Conservation (phyloP, 2,329 filamentous ascomycete species). For the Botrytis byssoidea region DNA sequence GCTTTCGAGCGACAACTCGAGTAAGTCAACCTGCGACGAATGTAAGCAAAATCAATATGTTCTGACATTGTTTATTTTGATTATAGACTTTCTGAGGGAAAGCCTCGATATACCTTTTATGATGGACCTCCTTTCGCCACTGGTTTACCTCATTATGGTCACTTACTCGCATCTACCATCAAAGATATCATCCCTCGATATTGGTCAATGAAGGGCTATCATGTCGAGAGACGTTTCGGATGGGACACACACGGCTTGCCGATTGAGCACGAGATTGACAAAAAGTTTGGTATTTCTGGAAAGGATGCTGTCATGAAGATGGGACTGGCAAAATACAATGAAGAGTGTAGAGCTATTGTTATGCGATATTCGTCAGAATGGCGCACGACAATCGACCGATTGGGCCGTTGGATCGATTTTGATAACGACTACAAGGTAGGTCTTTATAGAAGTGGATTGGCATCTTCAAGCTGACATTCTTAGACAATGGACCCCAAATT, state of each 20-base stretch:
- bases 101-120: constrained; percentile 90
- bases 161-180: constrained; percentile 83
- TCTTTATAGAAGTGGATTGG: neutral
- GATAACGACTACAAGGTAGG: constrained; percentile 91
- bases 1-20: constrained; percentile 19
- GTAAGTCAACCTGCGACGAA: constrained; percentile 6
- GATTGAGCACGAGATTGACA: constrained; percentile 97
- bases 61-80: neutral
- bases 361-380: constrained; percentile 88
- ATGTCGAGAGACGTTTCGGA: constrained; percentile 88
- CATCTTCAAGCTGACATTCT: constrained; percentile 24
- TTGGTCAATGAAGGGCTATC: constrained; percentile 95
- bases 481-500: constrained; percentile 91
- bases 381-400: constrained; percentile 80
- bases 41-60: neutral
- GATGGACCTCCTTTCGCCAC: constrained; percentile 81
- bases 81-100: constrained; percentile 67
- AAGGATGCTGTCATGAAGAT: constrained; percentile 83
- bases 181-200: constrained; percentile 97
- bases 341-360: constrained; percentile 86
- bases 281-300: constrained; percentile 85
- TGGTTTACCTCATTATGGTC: constrained; percentile 63
- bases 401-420: constrained; percentile 96
- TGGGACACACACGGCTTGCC: constrained; percentile 96
- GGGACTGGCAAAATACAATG: constrained; percentile 87